These are phyloP conservation scores for Fusarium solani-melongenae DNA, from an alignment of 2,329 filamentous ascomycete species.

Conservation along the genomic window DNA sequence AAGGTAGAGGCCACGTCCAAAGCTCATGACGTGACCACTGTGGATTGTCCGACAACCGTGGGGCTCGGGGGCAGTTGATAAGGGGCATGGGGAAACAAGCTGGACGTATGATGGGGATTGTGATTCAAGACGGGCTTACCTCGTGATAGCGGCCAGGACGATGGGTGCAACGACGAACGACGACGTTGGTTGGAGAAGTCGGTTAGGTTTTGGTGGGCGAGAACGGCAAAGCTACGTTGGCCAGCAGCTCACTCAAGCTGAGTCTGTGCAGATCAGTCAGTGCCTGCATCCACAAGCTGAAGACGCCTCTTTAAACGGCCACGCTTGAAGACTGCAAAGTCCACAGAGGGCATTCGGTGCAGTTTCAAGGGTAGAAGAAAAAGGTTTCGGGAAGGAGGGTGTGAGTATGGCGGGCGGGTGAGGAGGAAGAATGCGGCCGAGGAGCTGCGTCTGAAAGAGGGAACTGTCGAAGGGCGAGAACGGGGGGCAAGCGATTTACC, in stretches of 20 bases:
- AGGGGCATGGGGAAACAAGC: constrained; percentile 13
- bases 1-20: constrained; percentile 36
- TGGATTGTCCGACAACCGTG: constrained; percentile 28
- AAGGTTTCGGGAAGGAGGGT: constrained; percentile 6
- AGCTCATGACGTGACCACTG: constrained; percentile 39
- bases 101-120: constrained; percentile 6
- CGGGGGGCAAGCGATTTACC: constrained; percentile 45
- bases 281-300: constrained; percentile 32
- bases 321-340: constrained; percentile 8
- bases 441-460: constrained; percentile 27
- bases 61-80: constrained; percentile 17
- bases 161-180: constrained; percentile 32
- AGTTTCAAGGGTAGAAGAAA: constrained; percentile 1
- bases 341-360: constrained; percentile 6
- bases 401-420: constrained; percentile 24
- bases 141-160: constrained; percentile 17
- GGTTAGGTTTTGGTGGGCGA: constrained; percentile 18
- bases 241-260: constrained; percentile 30
- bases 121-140: constrained; percentile 30
- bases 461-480: constrained; percentile 32
- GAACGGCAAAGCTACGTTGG: constrained; percentile 31
- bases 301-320: constrained; percentile 21
- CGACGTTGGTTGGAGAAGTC: constrained; percentile 20
- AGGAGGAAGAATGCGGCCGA: constrained; percentile 36
- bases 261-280: constrained; percentile 33